A percentile compares a stretch with the other conserved stretches of the same genome.
Evolutionary conservation across 371 early-diverging fungal species (phyloP).

Genomic region (Apophysomyces elegans): DNA sequence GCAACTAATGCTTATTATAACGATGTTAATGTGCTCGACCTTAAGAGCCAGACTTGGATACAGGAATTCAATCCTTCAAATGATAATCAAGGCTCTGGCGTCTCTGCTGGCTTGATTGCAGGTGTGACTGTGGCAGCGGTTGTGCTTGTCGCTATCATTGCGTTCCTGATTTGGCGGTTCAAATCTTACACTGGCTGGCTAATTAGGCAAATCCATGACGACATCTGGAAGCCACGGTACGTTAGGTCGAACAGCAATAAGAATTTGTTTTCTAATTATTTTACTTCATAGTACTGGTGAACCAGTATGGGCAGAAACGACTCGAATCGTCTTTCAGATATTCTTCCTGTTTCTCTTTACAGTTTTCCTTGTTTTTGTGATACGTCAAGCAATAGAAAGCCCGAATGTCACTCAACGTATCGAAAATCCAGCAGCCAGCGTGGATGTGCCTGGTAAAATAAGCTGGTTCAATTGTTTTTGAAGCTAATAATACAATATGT

Average conservation of each 20-base stretch:
- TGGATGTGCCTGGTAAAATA: slow-evolving; percentile 40
- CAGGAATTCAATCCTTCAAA: slow-evolving; percentile 28
- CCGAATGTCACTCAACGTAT: slow-evolving; percentile 51
- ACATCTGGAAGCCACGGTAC: slow-evolving; percentile 55
- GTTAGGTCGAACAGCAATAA: background rate
- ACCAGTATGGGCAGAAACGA: slow-evolving; percentile 56
- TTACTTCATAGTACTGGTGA: slow-evolving; percentile 40
- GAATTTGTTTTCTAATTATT: no score
- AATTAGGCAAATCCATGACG: slow-evolving; percentile 39
- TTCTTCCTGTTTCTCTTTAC: slow-evolving; percentile 47
- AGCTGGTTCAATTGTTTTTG: background rate
- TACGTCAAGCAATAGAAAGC: slow-evolving; percentile 50
- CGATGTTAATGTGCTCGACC: slow-evolving; percentile 45
- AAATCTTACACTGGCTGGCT: slow-evolving; percentile 42
- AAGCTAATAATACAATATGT: background rate
- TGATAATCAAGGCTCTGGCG: slow-evolving; percentile 16
- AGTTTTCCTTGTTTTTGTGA: slow-evolving; percentile 46
- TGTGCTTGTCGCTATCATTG: slow-evolving; percentile 34
- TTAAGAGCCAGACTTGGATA: slow-evolving; percentile 33
- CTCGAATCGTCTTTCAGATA: slow-evolving; percentile 44
- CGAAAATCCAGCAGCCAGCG: slow-evolving; percentile 34
- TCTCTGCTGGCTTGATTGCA: slow-evolving; percentile 47
- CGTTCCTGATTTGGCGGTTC: slow-evolving; percentile 53
- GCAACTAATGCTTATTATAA: slow-evolving; percentile 43
- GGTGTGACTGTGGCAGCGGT: slow-evolving; percentile 47